Conservation (phyloP, 1,284 basidiomycete genomes). For the Apiotrichum montevideense region DNA sequence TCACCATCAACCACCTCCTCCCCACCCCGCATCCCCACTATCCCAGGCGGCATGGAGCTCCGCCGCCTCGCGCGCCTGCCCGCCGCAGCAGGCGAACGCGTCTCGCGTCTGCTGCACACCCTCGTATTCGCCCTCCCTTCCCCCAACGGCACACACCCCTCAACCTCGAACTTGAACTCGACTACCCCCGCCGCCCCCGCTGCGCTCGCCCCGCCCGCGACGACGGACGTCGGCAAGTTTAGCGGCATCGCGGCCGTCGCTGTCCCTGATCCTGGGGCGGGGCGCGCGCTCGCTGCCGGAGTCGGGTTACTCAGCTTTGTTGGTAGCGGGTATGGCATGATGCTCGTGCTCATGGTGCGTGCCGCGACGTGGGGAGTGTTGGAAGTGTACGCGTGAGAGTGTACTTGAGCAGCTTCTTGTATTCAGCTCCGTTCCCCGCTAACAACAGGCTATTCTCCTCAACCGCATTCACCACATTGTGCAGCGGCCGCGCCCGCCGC, state of each 20-base stretch:
- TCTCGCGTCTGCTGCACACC: conserved; percentile 32
- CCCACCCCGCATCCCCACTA: too few species aligned
- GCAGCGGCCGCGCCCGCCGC: conserved; percentile 27
- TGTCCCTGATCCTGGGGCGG: conserved; percentile 59
- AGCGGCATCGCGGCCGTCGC: conserved; percentile 55
- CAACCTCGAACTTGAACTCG: conserved; percentile 56
- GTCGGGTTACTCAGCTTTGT: conserved; percentile 36
- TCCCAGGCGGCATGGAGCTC: conserved; percentile 25
- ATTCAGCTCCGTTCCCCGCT: neutral
- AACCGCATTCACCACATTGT: conserved; percentile 46
- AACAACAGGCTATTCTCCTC: conserved; percentile 35
- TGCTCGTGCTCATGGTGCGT: conserved; percentile 40
- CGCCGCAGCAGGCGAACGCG: conserved; percentile 14
- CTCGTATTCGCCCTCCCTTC: conserved; percentile 38
- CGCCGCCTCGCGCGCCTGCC: conserved; percentile 42
- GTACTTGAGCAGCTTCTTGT: neutral
- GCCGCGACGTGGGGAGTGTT: neutral
- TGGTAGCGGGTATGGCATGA: conserved; percentile 40
- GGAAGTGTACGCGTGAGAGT: neutral
- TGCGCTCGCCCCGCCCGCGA: neutral
- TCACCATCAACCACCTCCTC: too few species aligned
- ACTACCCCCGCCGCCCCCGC: conserved; percentile 54
- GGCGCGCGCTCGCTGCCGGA: conserved; percentile 25
- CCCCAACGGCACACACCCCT: conserved; percentile 42
- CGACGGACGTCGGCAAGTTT: neutral